phyloP scores from a whole-genome alignment of 2,329 filamentous ascomycete genomes.

The Albifimbria verrucaria region DNA sequence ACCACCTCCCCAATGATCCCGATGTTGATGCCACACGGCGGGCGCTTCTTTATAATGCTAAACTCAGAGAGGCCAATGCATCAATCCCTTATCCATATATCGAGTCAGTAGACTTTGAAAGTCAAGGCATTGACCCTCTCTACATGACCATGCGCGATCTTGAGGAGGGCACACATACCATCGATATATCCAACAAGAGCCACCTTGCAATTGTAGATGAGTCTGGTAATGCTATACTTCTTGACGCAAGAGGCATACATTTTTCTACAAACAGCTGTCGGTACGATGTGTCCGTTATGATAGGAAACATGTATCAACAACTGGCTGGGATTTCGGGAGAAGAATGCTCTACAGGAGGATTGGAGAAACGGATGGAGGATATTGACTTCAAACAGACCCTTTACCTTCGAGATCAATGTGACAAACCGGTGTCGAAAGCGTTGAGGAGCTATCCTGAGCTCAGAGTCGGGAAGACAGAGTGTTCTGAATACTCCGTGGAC shows the following conservation, averaged over 20 bases:
- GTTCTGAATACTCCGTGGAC: conserved; percentile 23
- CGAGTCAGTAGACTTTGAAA: conserved; percentile 31
- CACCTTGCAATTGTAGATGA: conserved; percentile 28
- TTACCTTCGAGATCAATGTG: conserved; percentile 32
- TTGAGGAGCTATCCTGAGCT: conserved; percentile 27
- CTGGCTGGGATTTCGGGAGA: conserved; percentile 26
- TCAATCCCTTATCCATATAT: conserved; percentile 33
- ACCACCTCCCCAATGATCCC: conserved; percentile 21
- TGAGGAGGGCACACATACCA: conserved; percentile 19
- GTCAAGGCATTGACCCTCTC: conserved; percentile 25
- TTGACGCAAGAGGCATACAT: conserved; percentile 29
- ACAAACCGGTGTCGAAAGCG: conserved; percentile 19
- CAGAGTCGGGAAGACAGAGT: conserved; percentile 27
- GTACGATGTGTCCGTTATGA: conserved; percentile 27
- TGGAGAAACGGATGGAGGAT: conserved; percentile 19
- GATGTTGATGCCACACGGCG: conserved; percentile 18
- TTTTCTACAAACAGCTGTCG: conserved; percentile 30
- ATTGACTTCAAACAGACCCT: conserved; percentile 28
- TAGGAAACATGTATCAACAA: conserved; percentile 30
- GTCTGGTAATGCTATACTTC: conserved; percentile 25
- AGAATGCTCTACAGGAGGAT: conserved; percentile 22
- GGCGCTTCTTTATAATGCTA: conserved; percentile 27
- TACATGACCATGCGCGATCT: conserved; percentile 30
- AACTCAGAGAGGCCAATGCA: conserved; percentile 23
- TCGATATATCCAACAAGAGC: conserved; percentile 31